Evolutionary conservation across 306 rosid species (phyloP), one percentile per base, ranked within the genome.

Genomic region (Ochetophila trinervis): DNA sequence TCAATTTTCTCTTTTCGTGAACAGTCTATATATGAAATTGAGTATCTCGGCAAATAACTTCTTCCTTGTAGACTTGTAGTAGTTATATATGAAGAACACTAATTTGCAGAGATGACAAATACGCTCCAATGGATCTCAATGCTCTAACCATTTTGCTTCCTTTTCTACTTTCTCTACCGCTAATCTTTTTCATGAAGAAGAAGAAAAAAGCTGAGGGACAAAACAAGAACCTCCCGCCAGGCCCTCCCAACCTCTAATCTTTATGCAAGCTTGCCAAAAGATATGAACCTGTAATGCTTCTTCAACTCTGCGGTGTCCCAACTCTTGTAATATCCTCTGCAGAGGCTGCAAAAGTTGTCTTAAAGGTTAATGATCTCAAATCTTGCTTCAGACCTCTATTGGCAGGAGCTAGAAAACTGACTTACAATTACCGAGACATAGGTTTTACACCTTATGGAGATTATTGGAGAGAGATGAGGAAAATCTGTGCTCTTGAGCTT

Each of bases 201-300:
- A 18, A 44, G 4, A 21, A 13, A 16, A 21, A 13, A 16, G 7
- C 21, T 19, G 17, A 30, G 4, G 48, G 24, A 19, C 8, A 4
- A 15, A 60, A 4, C 51, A 60, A 59, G 15, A 6, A 6, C 18
- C 60, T 24, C 34, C 82, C 89, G 35, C 90, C 90, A 0, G 71
- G 82, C 24, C 94, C 94, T 53, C 67, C 56, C 4, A 63, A 63
- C 10, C 85, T 87, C 71, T 55, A 21, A 9, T 72, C 60, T 36
- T 53, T 82, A 53, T 65, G 68, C 16, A 14, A 63, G n/a, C 95
- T 69, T 22, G 67, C 90, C 49, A 76, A 68, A 52, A 68, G 10
- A 9, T 60, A 85, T 16, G 88, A 88, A 1, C 82, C 90, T n/a
- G 63, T 87, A 57, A 83, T 87, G 86, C 69, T 57, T 9, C 24